These are phyloP conservation scores for Sphagnum tenellum DNA, from an alignment of 225 moss, liverwort and hornwort genomes.

Conservation along the genomic window DNA sequence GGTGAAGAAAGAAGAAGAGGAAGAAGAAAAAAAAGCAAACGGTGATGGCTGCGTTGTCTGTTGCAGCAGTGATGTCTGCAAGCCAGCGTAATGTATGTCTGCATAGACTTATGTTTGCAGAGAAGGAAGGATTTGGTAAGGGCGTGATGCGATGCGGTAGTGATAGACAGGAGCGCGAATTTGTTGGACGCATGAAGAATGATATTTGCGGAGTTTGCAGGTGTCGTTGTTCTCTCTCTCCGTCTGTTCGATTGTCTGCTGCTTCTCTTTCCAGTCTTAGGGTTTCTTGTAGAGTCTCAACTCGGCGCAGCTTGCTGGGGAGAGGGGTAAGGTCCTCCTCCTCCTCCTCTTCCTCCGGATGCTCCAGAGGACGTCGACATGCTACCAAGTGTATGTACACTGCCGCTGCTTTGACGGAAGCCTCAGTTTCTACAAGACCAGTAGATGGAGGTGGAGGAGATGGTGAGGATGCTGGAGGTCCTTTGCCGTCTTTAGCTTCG, in stretches of 20 bases:
- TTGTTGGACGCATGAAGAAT: too few relatives aligned
- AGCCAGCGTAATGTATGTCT: too few relatives aligned
- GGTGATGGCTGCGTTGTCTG: too few relatives aligned
- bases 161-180: too few relatives aligned
- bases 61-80: too few relatives aligned
- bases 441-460: slow-evolving; percentile 14
- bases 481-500: slow-evolving; percentile 7
- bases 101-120: too few relatives aligned
- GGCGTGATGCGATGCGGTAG: too few relatives aligned
- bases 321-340: slow-evolving; percentile 13
- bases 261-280: neutral
- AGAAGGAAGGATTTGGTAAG: too few relatives aligned
- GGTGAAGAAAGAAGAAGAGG: too few relatives aligned
- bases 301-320: slow-evolving; percentile 17
- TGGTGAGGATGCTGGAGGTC: slow-evolving; percentile 6
- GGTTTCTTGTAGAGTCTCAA: slow-evolving; percentile 12
- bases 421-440: slow-evolving; percentile 29
- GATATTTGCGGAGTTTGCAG: too few relatives aligned
- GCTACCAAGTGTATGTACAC: slow-evolving; percentile 18
- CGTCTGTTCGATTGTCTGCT: neutral
- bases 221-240: too few relatives aligned
- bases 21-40: too few relatives aligned
- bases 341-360: slow-evolving; percentile 4
- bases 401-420: slow-evolving; percentile 32
- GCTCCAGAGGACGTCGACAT: slow-evolving; percentile 6